Percentiles rank a stretch among this genome's conserved stretches.
Conservation (phyloP, 176 grass and related monocot genomes). For the Stipa capillata region DNA sequence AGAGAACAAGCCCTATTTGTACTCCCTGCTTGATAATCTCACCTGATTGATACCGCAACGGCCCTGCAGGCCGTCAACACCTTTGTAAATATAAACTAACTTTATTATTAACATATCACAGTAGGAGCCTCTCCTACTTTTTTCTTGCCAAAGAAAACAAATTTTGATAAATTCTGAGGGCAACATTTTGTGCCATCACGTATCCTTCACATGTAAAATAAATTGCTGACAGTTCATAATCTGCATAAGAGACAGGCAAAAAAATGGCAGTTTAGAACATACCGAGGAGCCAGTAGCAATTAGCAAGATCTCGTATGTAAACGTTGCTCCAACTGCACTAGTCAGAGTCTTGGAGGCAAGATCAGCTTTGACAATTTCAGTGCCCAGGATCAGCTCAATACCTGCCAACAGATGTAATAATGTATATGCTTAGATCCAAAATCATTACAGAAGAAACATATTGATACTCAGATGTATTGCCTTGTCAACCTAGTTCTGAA, state of each 20-base stretch:
- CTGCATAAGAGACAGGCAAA: background rate
- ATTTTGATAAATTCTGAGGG: background rate
- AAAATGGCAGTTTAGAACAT: conserved; percentile 26
- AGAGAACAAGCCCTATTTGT: no score
- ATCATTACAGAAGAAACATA: background rate
- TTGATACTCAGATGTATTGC: background rate
- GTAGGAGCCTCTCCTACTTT: no score
- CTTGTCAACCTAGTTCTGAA: background rate
- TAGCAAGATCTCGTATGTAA: conserved; percentile 80
- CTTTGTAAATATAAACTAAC: no score
- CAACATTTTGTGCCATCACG: conserved; percentile 7
- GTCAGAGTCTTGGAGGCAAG: conserved; percentile 65
- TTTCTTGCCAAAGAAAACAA: no score
- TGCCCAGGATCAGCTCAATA: conserved; percentile 80
- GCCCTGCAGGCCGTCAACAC: no score
- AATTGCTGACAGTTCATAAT: background rate
- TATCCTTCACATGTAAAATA: background rate
- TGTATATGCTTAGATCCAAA: background rate
- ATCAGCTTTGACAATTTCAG: conserved; percentile 94
- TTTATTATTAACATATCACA: no score
- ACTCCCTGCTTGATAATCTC: no score
- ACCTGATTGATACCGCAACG: no score
- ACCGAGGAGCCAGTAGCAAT: conserved; percentile 90
- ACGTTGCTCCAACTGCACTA: conserved; percentile 63
- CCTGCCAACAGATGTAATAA: conserved; percentile 47